Evolutionary conservation across 306 rosid species (phyloP).

Genomic region (Trifolium dubium): DNA sequence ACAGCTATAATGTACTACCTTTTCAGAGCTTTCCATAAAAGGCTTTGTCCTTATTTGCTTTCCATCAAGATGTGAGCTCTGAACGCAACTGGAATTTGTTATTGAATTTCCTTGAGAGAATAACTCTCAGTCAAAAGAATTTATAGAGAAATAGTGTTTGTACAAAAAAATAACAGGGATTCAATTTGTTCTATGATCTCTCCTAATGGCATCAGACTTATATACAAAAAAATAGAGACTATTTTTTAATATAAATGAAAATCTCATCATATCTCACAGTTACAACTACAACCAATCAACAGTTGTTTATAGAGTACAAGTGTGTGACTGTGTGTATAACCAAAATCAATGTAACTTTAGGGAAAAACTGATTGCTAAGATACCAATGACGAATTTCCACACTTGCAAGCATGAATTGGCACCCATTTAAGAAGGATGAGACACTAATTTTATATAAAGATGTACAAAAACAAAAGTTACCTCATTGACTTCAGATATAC

Average conservation of each 20-base stretch:
- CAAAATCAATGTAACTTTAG: slow-evolving; percentile 11
- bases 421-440: too few relatives aligned
- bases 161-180: neutral
- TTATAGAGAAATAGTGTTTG: neutral
- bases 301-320: neutral
- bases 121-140: neutral
- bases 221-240: neutral
- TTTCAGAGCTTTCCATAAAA: too few relatives aligned
- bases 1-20: too few relatives aligned
- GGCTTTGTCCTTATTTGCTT: too few relatives aligned
- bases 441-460: slow-evolving; percentile 6
- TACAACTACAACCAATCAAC: too few relatives aligned
- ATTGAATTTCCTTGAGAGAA: neutral
- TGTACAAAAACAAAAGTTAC: slow-evolving; percentile 46
- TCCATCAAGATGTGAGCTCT: neutral
- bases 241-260: neutral
- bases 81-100: neutral
- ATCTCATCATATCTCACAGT: neutral
- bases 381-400: slow-evolving; percentile 18
- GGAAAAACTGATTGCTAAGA: slow-evolving; percentile 35
- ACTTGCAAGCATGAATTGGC: neutral
- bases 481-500: slow-evolving; percentile 87
- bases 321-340: neutral
- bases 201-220: neutral
- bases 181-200: neutral